Conservation (phyloP, 2,329 filamentous ascomycete species). For the Scopulariopsis brevicaulis region DNA sequence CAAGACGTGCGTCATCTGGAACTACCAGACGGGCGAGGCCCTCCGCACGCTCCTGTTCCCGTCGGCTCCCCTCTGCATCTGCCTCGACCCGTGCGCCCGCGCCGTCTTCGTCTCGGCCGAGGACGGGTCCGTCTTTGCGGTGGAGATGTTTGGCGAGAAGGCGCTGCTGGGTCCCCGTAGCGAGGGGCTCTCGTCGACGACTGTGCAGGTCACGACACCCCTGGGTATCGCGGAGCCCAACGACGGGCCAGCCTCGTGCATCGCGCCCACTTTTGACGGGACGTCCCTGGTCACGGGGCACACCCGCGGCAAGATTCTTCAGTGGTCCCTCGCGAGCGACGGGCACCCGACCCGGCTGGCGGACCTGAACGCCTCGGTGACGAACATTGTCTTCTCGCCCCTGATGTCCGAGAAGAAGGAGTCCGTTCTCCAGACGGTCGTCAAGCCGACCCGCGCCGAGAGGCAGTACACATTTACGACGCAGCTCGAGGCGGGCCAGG, state of each 20-base stretch:
- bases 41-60: conserved; percentile 76
- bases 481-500: conserved; percentile 41
- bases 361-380: conserved; percentile 70
- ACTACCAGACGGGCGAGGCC: conserved; percentile 67
- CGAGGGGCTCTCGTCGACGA: conserved; percentile 42
- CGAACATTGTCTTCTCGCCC: conserved; percentile 65
- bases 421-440: conserved; percentile 47
- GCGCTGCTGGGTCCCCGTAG: conserved; percentile 41
- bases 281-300: conserved; percentile 74
- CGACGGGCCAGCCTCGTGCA: conserved; percentile 52
- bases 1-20: conserved; percentile 86
- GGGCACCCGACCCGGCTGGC: conserved; percentile 56
- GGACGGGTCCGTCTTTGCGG: conserved; percentile 67
- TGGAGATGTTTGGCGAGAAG: conserved; percentile 57
- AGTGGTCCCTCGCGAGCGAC: conserved; percentile 68
- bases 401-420: conserved; percentile 32
- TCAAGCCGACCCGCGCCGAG: conserved; percentile 68
- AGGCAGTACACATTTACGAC: conserved; percentile 54
- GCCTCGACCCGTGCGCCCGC: conserved; percentile 72
- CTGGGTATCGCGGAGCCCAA: conserved; percentile 49
- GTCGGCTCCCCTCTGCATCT: conserved; percentile 57
- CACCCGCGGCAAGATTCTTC: conserved; percentile 62
- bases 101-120: conserved; percentile 73
- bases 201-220: conserved; percentile 41
- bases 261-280: conserved; percentile 73